Conservation (phyloP, 2,329 filamentous ascomycete species). For the Conoideocrella luteorostrata region DNA sequence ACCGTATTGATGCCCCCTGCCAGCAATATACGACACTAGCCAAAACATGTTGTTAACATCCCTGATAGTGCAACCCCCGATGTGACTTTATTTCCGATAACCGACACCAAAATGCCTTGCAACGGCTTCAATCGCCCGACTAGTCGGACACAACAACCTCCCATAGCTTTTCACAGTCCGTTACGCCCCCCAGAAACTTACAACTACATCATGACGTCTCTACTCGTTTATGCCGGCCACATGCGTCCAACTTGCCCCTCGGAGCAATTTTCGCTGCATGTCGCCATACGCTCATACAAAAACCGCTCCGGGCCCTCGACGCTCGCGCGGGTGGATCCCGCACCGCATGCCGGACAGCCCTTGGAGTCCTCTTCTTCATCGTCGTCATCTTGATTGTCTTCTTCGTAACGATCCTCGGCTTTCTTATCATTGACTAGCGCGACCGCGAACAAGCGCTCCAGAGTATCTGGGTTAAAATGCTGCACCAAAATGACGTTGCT, state of each 20-base stretch:
- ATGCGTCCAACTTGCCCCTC: slow-evolving; percentile 6
- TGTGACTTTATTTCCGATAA: too few species aligned
- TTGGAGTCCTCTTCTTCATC: not conserved
- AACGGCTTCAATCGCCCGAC: too few species aligned
- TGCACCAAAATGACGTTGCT: slow-evolving; percentile 10
- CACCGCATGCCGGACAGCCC: slow-evolving; percentile 6
- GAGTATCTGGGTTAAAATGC: slow-evolving; percentile 11
- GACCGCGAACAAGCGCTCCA: slow-evolving; percentile 10
- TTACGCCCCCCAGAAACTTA: too few species aligned
- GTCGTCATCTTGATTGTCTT: slow-evolving; percentile 7
- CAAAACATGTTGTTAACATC: too few species aligned
- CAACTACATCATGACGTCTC: too few species aligned
- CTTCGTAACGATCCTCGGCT: slow-evolving; percentile 8
- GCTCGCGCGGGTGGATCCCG: not conserved
- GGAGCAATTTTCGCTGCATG: slow-evolving; percentile 3
- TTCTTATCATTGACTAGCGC: slow-evolving; percentile 9
- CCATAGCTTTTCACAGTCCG: too few species aligned
- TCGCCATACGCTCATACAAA: slow-evolving; percentile 6
- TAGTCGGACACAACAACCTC: too few species aligned
- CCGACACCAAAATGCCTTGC: too few species aligned
- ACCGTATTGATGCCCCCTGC: too few species aligned
- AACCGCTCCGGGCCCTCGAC: slow-evolving; percentile 3
- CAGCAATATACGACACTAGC: too few species aligned
- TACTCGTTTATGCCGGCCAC: slow-evolving; percentile 6
- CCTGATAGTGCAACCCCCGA: too few species aligned